Conservation (phyloP, 345 rosid species). For the Brassica incana region DNA sequence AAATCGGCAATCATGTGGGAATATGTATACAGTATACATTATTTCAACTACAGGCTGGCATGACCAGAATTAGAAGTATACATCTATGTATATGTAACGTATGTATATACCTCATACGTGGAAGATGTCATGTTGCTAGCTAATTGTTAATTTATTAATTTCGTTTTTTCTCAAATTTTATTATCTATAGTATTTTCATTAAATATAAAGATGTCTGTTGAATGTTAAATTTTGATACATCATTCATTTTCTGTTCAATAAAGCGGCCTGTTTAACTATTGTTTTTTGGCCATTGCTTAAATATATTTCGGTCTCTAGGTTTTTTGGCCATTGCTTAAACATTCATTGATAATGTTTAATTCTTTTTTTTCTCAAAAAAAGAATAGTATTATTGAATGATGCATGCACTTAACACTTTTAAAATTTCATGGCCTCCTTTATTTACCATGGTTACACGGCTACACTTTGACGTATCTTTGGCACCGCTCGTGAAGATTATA, state of each 20-base stretch:
- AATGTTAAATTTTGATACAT: background rate
- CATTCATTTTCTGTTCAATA: background rate
- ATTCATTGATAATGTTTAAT: too few species aligned
- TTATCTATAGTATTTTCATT: background rate
- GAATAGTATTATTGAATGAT: background rate
- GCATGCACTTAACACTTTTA: conserved; percentile 23
- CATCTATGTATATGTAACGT: background rate
- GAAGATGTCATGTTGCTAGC: background rate
- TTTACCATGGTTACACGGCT: conserved; percentile 20
- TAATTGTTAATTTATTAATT: background rate
- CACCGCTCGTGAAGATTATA: conserved; percentile 2
- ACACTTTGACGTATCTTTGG: background rate
- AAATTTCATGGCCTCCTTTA: conserved; percentile 21
- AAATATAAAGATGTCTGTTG: background rate
- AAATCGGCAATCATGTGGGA: background rate
- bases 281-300: background rate
- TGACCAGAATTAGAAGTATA: background rate
- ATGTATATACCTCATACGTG: background rate
- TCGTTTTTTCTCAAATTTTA: background rate
- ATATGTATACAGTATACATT: background rate
- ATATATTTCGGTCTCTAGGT: background rate
- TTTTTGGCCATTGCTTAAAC: background rate
- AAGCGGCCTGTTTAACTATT: background rate
- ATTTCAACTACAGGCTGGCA: background rate
- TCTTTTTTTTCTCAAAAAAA: background rate